Conservation (phyloP, 805 yeast genomes). For the Zygosaccharomyces bailii region DNA sequence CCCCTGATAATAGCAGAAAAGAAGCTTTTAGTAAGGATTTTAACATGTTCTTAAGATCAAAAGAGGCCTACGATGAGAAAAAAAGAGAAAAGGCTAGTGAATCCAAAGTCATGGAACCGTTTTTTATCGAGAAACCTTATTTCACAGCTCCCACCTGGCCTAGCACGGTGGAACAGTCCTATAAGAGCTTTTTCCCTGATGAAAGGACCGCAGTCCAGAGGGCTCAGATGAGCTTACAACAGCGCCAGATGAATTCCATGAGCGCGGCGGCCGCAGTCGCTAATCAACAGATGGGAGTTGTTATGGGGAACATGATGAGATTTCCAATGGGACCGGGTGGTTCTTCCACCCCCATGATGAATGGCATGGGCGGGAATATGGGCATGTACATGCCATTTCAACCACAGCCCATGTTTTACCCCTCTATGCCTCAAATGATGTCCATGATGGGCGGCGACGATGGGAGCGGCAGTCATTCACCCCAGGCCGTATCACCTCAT, state of each 20-base stretch:
- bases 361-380: constrained; percentile 23
- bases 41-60: constrained; percentile 50
- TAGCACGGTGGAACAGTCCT: constrained; percentile 53
- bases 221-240: constrained; percentile 32
- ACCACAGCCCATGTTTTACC: constrained; percentile 36
- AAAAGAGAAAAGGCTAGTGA: constrained; percentile 26
- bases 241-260: constrained; percentile 34
- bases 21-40: constrained; percentile 43
- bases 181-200: constrained; percentile 50
- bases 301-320: constrained; percentile 33
- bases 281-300: constrained; percentile 27
- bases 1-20: constrained; percentile 30
- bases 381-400: constrained; percentile 37
- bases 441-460: constrained; percentile 28
- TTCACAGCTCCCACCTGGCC: constrained; percentile 78
- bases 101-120: constrained; percentile 31
- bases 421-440: constrained; percentile 34
- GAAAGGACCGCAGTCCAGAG: constrained; percentile 30
- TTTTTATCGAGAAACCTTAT: constrained; percentile 59
- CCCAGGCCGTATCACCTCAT: constrained; percentile 29
- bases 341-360: constrained; percentile 29
- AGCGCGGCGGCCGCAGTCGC: constrained; percentile 23
- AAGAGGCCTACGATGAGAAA: constrained; percentile 35
- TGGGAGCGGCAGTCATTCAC: constrained; percentile 22
- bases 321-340: constrained; percentile 29